phyloP scores from a whole-genome alignment of 1,284 basidiomycete genomes.

The Anthracocystis walkeri region DNA sequence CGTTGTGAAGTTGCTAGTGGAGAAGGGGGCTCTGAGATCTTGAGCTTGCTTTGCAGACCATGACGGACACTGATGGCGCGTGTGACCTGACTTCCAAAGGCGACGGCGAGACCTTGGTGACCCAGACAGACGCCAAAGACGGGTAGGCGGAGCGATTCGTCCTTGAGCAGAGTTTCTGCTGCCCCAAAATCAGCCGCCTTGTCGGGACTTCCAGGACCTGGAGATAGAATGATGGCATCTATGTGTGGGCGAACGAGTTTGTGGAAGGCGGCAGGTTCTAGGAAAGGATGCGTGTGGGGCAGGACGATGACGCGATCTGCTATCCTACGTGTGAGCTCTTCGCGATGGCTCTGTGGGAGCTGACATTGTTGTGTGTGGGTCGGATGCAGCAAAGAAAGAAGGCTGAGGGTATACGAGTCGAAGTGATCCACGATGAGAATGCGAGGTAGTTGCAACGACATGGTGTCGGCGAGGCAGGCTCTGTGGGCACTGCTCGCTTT shows the following conservation, averaged over 20 bases:
- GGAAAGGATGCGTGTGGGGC: conserved; percentile 59
- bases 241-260: conserved; percentile 58
- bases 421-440: conserved; percentile 67
- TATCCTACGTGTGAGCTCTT: conserved; percentile 25
- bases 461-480: conserved; percentile 2
- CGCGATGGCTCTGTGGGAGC: not conserved
- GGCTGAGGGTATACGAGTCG: conserved; percentile 68
- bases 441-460: conserved; percentile 52
- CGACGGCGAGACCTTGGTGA: conserved; percentile 86
- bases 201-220: conserved; percentile 64
- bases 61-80: conserved; percentile 53
- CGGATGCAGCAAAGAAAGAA: conserved; percentile 56
- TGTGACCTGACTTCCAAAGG: conserved; percentile 76
- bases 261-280: conserved; percentile 45
- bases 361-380: not conserved
- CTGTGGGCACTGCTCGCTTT: not conserved
- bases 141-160: conserved; percentile 72
- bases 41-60: conserved; percentile 54
- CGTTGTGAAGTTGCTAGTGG: not conserved
- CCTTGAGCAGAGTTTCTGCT: conserved; percentile 52
- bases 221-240: conserved; percentile 66
- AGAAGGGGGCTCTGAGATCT: conserved; percentile 7
- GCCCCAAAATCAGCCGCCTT: conserved; percentile 61
- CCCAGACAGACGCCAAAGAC: conserved; percentile 92
- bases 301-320: conserved; percentile 57